Evolutionary conservation across 176 grass and related monocot genomes (phyloP).

Genomic region (Areca catechu): DNA sequence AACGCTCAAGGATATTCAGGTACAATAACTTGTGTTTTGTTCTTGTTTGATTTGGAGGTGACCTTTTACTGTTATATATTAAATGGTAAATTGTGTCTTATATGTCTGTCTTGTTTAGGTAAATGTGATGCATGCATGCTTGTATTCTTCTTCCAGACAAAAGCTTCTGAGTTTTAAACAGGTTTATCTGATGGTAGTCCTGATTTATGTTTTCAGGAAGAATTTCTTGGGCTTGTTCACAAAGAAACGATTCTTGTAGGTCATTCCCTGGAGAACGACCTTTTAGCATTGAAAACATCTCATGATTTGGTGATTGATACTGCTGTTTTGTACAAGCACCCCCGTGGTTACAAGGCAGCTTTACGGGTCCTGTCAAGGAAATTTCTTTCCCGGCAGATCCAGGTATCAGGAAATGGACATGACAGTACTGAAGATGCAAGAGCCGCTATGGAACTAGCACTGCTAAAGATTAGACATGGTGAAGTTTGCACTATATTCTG

Average conservation of each 20-base stretch:
- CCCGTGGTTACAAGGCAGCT: slow-evolving; percentile 65
- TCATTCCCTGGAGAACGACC: slow-evolving; percentile 95
- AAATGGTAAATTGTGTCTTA: no score
- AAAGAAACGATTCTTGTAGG: slow-evolving; percentile 95
- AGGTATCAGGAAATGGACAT: slow-evolving; percentile 63
- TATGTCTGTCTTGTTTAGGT: no score
- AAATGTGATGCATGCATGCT: no score
- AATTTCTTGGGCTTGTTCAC: slow-evolving; percentile 55
- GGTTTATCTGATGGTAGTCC: not conserved
- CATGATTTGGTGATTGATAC: slow-evolving; percentile 85
- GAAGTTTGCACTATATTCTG: slow-evolving; percentile 13
- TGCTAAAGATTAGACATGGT: slow-evolving; percentile 86
- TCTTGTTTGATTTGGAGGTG: not conserved
- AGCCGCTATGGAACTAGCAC: slow-evolving; percentile 74
- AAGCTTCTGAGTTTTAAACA: not conserved
- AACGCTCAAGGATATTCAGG: slow-evolving; percentile 87
- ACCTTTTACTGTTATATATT: no score
- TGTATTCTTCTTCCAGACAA: no score
- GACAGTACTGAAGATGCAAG: slow-evolving; percentile 89
- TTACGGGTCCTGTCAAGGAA: slow-evolving; percentile 71
- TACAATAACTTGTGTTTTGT: not conserved
- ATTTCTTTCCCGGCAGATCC: slow-evolving; percentile 60
- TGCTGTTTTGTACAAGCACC: slow-evolving; percentile 67
- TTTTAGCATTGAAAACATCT: slow-evolving; percentile 64
- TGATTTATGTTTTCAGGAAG: slow-evolving; percentile 51